Conservation (phyloP, 2,329 filamentous ascomycete genomes). For the Paraphaeosphaeria minitans region DNA sequence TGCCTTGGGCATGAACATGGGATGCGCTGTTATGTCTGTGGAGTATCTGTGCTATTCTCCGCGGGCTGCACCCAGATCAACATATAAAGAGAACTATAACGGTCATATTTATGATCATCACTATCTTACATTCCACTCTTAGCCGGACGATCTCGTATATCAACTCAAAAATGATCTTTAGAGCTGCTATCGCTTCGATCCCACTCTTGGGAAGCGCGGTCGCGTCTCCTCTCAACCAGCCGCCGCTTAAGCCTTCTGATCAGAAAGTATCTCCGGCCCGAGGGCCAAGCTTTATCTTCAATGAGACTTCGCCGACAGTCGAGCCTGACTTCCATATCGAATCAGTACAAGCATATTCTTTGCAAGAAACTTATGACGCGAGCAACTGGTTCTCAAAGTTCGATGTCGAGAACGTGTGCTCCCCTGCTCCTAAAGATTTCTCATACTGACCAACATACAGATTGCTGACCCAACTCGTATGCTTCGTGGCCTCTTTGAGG, state of each 20-base stretch:
- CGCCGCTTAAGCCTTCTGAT: constrained; percentile 14
- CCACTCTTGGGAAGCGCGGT: constrained; percentile 6
- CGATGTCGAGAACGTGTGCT: constrained; percentile 36
- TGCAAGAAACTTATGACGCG: constrained; percentile 45
- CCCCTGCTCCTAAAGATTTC: not conserved
- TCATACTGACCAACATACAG: constrained; percentile 19
- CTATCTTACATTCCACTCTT: not conserved
- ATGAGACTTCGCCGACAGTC: constrained; percentile 18
- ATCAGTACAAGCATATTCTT: constrained; percentile 28
- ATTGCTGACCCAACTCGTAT: constrained; percentile 45
- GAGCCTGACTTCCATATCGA: constrained; percentile 8
- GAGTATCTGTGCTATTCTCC: constrained; percentile 10
- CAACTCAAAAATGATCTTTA: constrained; percentile 1
- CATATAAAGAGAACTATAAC: constrained; percentile 1
- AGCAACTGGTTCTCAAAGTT: constrained; percentile 48
- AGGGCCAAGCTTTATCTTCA: constrained; percentile 8
- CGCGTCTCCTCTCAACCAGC: constrained; percentile 14
- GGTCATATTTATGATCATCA: not conserved
- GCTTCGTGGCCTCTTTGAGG: not conserved
- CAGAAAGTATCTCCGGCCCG: constrained; percentile 13
- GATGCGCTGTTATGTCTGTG: constrained; percentile 4
- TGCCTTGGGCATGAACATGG: constrained; percentile 2
- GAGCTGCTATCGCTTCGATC: not conserved
- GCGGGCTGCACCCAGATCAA: not conserved
- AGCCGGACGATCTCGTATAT: not conserved